Percentiles rank a stretch among this genome's conserved stretches.
These are phyloP conservation scores for Pseudomicrostroma phylloplanum DNA, from an alignment of 1,284 basidiomycete species.

Conservation along the genomic window DNA sequence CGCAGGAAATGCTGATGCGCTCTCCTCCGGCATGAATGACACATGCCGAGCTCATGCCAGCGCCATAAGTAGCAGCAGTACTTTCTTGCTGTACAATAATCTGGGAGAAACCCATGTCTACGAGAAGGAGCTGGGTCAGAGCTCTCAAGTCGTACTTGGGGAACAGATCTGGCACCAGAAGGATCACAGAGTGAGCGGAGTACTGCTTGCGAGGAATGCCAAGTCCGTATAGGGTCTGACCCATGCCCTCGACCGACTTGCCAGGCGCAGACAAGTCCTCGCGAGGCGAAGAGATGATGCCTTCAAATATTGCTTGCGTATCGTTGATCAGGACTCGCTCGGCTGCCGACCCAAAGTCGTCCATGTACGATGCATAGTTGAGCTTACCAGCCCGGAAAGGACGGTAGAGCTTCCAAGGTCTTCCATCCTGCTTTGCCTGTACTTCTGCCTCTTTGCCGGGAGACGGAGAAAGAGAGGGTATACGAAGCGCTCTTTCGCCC, in stretches of 20 bases:
- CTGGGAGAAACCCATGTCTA: constrained; percentile 62
- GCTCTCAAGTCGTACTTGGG: constrained; percentile 76
- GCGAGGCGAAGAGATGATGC: constrained; percentile 39
- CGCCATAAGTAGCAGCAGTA: constrained; percentile 87
- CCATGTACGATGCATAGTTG: constrained; percentile 37
- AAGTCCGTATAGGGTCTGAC: constrained; percentile 25
- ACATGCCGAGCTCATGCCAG: constrained; percentile 87
- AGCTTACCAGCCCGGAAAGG: constrained; percentile 41
- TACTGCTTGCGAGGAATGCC: constrained; percentile 31
- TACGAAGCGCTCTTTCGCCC: constrained; percentile 41
- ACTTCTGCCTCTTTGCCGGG: not conserved
- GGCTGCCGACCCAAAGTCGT: constrained; percentile 37
- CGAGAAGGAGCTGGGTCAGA: constrained; percentile 68
- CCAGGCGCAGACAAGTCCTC: constrained; percentile 23
- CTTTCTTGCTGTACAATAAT: constrained; percentile 57
- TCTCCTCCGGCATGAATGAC: constrained; percentile 89
- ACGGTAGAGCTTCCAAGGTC: constrained; percentile 43
- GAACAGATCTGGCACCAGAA: constrained; percentile 88
- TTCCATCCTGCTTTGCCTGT: not conserved
- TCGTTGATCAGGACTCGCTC: constrained; percentile 39
- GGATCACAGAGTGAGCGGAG: constrained; percentile 65
- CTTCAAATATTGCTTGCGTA: constrained; percentile 33
- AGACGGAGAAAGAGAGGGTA: constrained; percentile 35
- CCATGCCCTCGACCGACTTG: constrained; percentile 19
- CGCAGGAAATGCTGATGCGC: constrained; percentile 79